phyloP scores from a whole-genome alignment of 176 grass and related monocot species.

The Carex scoparia region DNA sequence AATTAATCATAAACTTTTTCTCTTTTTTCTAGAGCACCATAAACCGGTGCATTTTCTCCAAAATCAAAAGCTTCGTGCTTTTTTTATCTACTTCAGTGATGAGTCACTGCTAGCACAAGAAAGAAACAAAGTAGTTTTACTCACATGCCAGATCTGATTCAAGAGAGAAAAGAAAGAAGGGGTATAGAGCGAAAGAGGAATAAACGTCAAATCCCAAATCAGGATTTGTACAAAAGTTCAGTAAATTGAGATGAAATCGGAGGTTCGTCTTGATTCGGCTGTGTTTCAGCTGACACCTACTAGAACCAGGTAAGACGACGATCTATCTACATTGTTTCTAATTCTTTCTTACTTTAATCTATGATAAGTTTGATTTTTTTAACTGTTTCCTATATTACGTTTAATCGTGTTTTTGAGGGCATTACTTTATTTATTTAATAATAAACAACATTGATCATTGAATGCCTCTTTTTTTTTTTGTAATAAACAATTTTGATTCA shows the following conservation, averaged over 20 bases:
- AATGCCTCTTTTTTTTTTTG: not conserved
- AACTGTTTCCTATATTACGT: not conserved
- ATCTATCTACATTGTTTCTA: constrained; percentile 28
- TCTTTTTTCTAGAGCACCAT: not conserved
- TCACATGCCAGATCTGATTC: constrained; percentile 24
- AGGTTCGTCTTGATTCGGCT: constrained; percentile 64
- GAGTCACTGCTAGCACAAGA: constrained; percentile 16
- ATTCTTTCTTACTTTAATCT: not conserved
- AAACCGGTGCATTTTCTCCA: not conserved
- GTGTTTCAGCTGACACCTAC: constrained; percentile 94
- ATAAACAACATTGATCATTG: not conserved
- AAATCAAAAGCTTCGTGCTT: constrained; percentile 15
- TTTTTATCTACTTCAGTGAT: constrained; percentile 3
- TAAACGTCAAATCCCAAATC: constrained; percentile 8
- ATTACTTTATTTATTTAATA: not conserved
- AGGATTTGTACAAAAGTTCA: constrained; percentile 1
- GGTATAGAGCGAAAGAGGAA: not conserved
- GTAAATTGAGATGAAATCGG: constrained; percentile 58
- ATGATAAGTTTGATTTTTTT: constrained; percentile 1
- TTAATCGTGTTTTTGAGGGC: not conserved
- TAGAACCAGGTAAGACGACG: constrained; percentile 63
- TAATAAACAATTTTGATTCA: not conserved
- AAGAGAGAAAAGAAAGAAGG: not conserved
- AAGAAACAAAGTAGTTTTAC: constrained; percentile 19
- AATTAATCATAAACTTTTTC: not conserved